phyloP scores from a whole-genome alignment of 257 asterid species.

The Nicotiana tomentosiformis region DNA sequence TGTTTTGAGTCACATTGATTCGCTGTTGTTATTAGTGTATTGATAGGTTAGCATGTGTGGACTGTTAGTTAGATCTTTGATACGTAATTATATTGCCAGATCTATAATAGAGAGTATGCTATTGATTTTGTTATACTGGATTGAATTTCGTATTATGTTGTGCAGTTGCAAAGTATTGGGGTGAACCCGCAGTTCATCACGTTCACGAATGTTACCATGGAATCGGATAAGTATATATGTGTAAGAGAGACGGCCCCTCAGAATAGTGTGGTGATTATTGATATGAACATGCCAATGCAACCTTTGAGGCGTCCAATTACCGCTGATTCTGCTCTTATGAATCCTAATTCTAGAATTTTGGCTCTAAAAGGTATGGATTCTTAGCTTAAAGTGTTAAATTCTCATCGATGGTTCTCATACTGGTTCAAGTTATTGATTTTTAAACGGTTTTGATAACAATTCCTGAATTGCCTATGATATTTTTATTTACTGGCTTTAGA shows the following conservation, averaged over 20 bases:
- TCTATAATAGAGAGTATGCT: constrained; percentile 20
- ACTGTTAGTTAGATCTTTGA: constrained; percentile 4
- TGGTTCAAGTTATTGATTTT: constrained; percentile 4
- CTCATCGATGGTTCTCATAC: neutral
- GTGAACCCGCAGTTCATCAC: constrained; percentile 92
- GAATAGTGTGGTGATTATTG: constrained; percentile 90
- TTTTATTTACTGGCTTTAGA: neutral
- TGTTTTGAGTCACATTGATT: neutral
- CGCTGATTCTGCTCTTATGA: constrained; percentile 99
- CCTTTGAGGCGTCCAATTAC: constrained; percentile 96
- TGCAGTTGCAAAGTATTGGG: constrained; percentile 92
- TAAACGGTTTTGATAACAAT: neutral
- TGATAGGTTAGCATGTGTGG: neutral
- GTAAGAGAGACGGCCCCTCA: constrained; percentile 97
- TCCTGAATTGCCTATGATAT: neutral
- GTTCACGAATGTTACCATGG: constrained; percentile 96
- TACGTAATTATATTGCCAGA: constrained; percentile 29
- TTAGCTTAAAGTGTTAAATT: neutral
- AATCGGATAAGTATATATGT: constrained; percentile 93
- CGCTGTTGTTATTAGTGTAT: neutral
- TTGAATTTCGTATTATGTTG: constrained; percentile 36
- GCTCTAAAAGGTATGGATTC: constrained; percentile 76
- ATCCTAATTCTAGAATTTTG: constrained; percentile 80
- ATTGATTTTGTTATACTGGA: neutral
- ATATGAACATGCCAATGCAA: constrained; percentile 94